phyloP scores from a whole-genome alignment of 345 rosid genomes.

The Turnera subulata region DNA sequence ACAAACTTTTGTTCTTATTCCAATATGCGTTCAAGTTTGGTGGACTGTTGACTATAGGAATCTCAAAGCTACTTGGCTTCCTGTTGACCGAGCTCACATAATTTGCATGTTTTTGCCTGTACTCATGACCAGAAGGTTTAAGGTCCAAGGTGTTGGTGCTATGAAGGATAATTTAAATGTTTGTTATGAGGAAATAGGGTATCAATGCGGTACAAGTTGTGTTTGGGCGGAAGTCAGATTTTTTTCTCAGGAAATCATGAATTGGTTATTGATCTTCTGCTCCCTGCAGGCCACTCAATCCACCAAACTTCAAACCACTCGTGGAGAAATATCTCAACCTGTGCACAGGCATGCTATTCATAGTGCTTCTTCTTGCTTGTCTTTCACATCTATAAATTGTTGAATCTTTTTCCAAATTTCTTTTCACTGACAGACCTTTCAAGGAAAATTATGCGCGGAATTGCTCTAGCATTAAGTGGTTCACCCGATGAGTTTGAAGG shows the following conservation, averaged over 20 bases:
- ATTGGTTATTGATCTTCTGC: slow-evolving; percentile 5
- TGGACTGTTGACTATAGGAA: too few species aligned
- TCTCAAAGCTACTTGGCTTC: too few species aligned
- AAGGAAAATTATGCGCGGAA: slow-evolving; percentile 70
- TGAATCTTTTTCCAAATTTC: slow-evolving; percentile 4
- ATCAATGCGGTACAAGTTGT: too few species aligned
- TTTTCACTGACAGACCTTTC: slow-evolving; percentile 50
- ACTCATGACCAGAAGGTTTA: too few species aligned
- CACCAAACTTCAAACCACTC: slow-evolving; percentile 43
- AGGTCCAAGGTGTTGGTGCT: too few species aligned
- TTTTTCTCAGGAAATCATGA: too few species aligned
- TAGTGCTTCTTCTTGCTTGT: slow-evolving; percentile 5
- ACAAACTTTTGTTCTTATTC: too few species aligned
- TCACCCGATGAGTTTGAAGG: slow-evolving; percentile 70
- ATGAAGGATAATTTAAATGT: too few species aligned
- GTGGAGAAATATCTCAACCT: slow-evolving; percentile 69
- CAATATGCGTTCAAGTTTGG: too few species aligned
- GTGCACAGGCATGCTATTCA: slow-evolving; percentile 53
- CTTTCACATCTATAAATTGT: background rate
- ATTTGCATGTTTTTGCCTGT: too few species aligned
- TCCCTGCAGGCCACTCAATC: slow-evolving; percentile 58
- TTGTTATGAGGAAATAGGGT: too few species aligned
- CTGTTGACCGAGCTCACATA: too few species aligned
- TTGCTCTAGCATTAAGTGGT: slow-evolving; percentile 65
- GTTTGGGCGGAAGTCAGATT: background rate